Percentiles rank a stretch among this genome's conserved stretches.
Conservation (phyloP, 345 rosid genomes). For the Murraya paniculata region DNA sequence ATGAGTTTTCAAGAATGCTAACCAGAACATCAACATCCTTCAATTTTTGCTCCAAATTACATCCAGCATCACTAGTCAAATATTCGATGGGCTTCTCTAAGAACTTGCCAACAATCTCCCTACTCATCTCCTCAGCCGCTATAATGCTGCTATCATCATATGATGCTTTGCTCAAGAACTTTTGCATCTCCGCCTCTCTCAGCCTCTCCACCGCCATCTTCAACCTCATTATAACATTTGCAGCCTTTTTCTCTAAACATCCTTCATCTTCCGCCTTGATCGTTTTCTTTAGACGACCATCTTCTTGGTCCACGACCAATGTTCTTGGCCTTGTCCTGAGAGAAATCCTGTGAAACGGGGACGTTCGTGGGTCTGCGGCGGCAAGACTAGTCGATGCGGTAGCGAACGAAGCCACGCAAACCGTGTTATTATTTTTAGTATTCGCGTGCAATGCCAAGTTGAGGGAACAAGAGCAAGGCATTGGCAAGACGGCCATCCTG, state of each 20-base stretch:
- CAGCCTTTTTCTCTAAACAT: background rate
- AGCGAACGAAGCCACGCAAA: background rate
- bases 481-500: background rate
- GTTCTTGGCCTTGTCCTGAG: background rate
- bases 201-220: slow-evolving; percentile 16
- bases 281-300: background rate
- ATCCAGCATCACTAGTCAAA: background rate
- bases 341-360: background rate
- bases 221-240: background rate
- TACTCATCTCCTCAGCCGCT: slow-evolving; percentile 14
- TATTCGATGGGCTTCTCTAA: slow-evolving; percentile 19
- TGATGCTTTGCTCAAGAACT: slow-evolving; percentile 4
- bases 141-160: background rate
- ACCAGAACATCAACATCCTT: slow-evolving; percentile 12
- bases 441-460: background rate
- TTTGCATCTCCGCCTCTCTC: slow-evolving; percentile 8
- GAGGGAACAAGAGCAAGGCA: background rate
- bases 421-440: background rate
- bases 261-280: background rate
- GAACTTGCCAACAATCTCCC: slow-evolving; percentile 9
- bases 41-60: slow-evolving; percentile 1
- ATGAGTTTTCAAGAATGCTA: slow-evolving; percentile 7
- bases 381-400: too few relatives aligned
- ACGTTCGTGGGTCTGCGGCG: background rate
- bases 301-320: background rate